Conservation (phyloP, 1,284 basidiomycete species). For the Peniophora sp. region DNA sequence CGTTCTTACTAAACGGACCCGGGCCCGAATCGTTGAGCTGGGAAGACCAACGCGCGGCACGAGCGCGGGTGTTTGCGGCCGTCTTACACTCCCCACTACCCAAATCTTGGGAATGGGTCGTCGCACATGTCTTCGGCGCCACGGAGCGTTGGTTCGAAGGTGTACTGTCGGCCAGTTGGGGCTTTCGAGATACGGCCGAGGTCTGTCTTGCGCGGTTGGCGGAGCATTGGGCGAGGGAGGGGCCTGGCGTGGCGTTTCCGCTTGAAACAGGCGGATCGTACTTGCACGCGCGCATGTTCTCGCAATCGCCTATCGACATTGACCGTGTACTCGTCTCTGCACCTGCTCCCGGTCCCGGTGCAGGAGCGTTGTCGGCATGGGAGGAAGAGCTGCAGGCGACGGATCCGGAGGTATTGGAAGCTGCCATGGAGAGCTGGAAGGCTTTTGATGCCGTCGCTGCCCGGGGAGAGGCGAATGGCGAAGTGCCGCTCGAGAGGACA, state of each 20-base stretch:
- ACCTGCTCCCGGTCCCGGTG: background rate
- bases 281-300: background rate
- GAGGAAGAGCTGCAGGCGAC: background rate
- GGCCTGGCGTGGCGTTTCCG: constrained; percentile 16
- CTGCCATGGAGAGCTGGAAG: background rate
- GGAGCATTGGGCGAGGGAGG: constrained; percentile 14
- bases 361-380: background rate
- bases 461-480: background rate
- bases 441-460: too few relatives aligned
- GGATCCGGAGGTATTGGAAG: background rate
- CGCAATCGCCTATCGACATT: background rate
- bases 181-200: constrained; percentile 14
- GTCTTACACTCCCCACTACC: constrained; percentile 8
- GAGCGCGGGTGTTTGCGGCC: constrained; percentile 8
- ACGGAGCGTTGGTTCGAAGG: constrained; percentile 20
- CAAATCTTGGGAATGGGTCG: constrained; percentile 15
- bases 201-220: constrained; percentile 12
- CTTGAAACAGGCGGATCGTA: constrained; percentile 10
- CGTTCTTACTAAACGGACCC: constrained; percentile 13
- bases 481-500: constrained; percentile 1
- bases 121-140: constrained; percentile 15
- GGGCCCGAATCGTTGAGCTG: constrained; percentile 12
- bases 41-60: constrained; percentile 11
- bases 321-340: background rate
- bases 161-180: constrained; percentile 16